Base-by-base conservation (phyloP, 345 rosid species). In the Boechera stricta region DNA sequence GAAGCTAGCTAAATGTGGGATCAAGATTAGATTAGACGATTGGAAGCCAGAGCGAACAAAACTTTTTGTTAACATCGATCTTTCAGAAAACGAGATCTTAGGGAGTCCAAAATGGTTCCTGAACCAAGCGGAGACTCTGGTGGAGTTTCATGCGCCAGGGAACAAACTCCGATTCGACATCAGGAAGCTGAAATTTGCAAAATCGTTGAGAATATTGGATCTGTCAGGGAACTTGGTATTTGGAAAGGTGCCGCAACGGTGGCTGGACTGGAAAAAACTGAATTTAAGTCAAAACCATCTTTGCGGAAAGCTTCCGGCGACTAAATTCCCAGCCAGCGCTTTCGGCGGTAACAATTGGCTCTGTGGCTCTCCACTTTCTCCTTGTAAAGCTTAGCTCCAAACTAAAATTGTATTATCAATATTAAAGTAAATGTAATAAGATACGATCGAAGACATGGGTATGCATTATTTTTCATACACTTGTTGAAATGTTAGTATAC, bases 221-320 rank as follows among this genome's bases (percentile, higher is more conserved):
- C 21, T 91, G 69, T 85, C 91, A 5, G 77, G 85, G 73, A 89
- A 91, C 67, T 80, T 74, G 79, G 76, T 82, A 12, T 75, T 64
- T 26, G 97, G 97, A 44, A 85, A 82, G 73, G 81, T 91, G 58
- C 90, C 94, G 61, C 28, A 18, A 72, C 64, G 2, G 71, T 89
- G 18, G 79, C 89, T 5, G 80, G 86, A 0, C 65, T 91, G 49
- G 16, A 45, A 2, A 79, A 79, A 57, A 65, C n/a, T 89, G 72
- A 85, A 87, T 54, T 80, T 87, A 35, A 91, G 94, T 52, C 72
- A 82, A n/a, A 89, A 89, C 78, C 77, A 85, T 71, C 86, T 91
- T 2, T 89, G 97, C 18, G 92, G 94, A 54, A 67, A 83, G 85
- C 75, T 91, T 60, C 94, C 97, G 15, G 42, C 77, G 3, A 75